Base-by-base conservation (phyloP, 805 yeast species). In the Grigorovia jiainica region DNA sequence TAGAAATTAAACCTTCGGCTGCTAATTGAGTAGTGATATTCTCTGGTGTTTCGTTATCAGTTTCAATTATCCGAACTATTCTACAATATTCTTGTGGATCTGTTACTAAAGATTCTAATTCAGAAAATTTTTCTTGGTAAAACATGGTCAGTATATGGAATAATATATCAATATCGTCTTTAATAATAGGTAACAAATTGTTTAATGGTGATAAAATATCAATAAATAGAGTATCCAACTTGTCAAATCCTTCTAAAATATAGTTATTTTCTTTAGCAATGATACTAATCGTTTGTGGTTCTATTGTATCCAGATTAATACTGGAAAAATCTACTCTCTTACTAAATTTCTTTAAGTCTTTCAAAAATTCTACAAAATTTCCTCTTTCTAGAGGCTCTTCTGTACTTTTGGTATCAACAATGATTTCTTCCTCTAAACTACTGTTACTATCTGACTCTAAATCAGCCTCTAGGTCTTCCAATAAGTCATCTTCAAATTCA, bases 61-160 rank as follows among this genome's bases (percentile, higher is more conserved):
- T 23, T 27, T 80, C 77, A 2, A 86, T 60, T 1, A 72, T 49
- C 29, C 60, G 47, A 2, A 82, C 70, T 1, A 78, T 64, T 21
- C 64, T 64, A 7, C 82, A 75, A 59, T 77, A 87, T 43, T 79
- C 79, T 0, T 73, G 55, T 0, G 90, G 79, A 44, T 75, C 74
- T 9, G 76, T 65, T 1, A 85, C 69, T 31, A 87, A 62, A 0
- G 78, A 64, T 19, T 72, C 82, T 39, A 87, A 63, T 52, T 87
- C 95, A 0, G 84, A 79, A 61, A 86, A 87, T 15, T 79, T 72
- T 3, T 72, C 67, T 8, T 67, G 61, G 53, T 86, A 87, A 20
- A 70, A 67, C 0, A 69, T 54, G 38, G 68, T 73, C 30, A 82
- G 61, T 40, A 72, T 73, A 5, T 68, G 57, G 45, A 75, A 75